Conservation (phyloP, 768 basidiomycete species). For the Macrolepiota dolichaula region DNA sequence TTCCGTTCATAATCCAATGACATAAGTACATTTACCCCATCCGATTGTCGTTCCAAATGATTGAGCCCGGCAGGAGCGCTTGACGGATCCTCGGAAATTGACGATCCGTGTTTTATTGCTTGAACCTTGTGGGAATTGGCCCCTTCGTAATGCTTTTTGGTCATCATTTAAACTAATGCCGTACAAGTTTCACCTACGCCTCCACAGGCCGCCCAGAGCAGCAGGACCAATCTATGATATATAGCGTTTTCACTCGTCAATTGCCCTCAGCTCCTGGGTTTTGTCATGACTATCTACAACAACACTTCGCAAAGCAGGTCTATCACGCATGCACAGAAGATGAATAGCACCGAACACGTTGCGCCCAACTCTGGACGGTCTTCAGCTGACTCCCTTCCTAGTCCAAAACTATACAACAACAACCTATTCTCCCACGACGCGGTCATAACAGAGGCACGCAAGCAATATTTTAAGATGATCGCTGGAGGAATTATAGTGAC, state of each 20-base stretch:
- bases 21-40: not conserved
- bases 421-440: not conserved
- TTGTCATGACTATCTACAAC: not conserved
- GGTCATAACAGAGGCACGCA: slow-evolving; percentile 25
- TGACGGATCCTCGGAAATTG: not conserved
- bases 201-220: not conserved
- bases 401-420: not conserved
- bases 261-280: not conserved
- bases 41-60: not conserved
- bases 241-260: not conserved
- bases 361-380: not conserved
- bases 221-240: not conserved
- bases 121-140: not conserved
- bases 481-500: slow-evolving; percentile 32
- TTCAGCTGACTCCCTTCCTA: not conserved
- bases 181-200: not conserved
- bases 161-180: not conserved
- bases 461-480: slow-evolving; percentile 42
- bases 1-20: not conserved
- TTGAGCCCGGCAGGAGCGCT: not conserved
- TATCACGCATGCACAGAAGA: not conserved
- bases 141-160: not conserved
- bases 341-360: not conserved
- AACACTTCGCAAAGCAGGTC: not conserved
- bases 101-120: not conserved